phyloP scores from a whole-genome alignment of 2,329 filamentous ascomycete genomes.

The Tolypocladium paradoxum region DNA sequence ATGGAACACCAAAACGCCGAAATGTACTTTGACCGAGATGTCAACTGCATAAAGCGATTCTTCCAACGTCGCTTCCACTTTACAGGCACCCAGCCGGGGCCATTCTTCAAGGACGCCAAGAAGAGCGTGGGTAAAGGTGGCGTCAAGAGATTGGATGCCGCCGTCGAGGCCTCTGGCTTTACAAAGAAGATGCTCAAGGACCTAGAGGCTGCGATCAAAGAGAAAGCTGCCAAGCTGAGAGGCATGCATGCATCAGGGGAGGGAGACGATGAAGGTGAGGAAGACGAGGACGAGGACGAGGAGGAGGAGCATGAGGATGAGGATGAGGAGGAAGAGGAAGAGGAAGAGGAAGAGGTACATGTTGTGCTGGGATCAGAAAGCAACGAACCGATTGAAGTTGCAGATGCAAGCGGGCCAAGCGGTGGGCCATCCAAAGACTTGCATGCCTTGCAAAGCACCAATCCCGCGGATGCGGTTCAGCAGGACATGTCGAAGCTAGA shows the following conservation, averaged over 20 bases:
- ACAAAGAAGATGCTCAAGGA: slow-evolving; percentile 96
- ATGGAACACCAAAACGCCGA: slow-evolving; percentile 89
- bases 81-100: slow-evolving; percentile 67
- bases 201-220: slow-evolving; percentile 78
- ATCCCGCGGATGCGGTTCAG: slow-evolving; percentile 8
- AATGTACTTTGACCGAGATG: slow-evolving; percentile 95
- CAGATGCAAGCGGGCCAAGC: not conserved
- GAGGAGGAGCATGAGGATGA: slow-evolving; percentile 15
- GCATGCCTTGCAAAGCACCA: not conserved
- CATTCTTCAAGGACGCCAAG: slow-evolving; percentile 74
- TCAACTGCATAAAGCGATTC: slow-evolving; percentile 90
- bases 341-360: slow-evolving; percentile 6
- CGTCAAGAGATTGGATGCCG: slow-evolving; percentile 65
- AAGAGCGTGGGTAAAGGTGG: slow-evolving; percentile 59
- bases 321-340: slow-evolving; percentile 7
- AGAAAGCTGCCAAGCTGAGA: slow-evolving; percentile 47
- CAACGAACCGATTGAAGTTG: not conserved
- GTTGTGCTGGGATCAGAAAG: not conserved
- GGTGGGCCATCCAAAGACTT: not conserved
- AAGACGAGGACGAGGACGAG: slow-evolving; percentile 19
- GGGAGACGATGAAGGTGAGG: slow-evolving; percentile 14
- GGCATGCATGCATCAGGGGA: slow-evolving; percentile 18
- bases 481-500: slow-evolving; percentile 18
- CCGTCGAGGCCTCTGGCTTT: slow-evolving; percentile 87
- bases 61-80: slow-evolving; percentile 88